Conservation (phyloP, 2,329 filamentous ascomycete species). For the Penicillium nordicum region DNA sequence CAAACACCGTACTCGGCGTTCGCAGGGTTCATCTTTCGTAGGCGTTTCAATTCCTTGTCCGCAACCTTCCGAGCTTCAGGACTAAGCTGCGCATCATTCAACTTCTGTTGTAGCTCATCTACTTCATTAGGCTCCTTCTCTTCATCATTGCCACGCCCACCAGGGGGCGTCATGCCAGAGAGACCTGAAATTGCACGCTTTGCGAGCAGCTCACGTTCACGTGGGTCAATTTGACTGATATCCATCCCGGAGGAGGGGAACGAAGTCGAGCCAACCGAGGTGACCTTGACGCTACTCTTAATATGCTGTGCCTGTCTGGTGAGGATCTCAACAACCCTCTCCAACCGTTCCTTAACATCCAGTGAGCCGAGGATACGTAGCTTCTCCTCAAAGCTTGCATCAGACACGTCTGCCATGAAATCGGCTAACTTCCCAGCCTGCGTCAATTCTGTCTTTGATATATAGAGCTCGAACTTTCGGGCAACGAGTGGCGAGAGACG, state of each 20-base stretch:
- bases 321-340: constrained; percentile 78
- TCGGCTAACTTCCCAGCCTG: constrained; percentile 87
- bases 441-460: constrained; percentile 72
- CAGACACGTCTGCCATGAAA: constrained; percentile 93
- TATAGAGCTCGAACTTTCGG: constrained; percentile 80
- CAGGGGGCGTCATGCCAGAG: constrained; percentile 41
- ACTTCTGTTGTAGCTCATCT: constrained; percentile 83
- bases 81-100: constrained; percentile 76
- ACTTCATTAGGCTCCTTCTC: constrained; percentile 86
- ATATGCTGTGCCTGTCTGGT: constrained; percentile 77
- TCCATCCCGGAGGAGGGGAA: constrained; percentile 61
- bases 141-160: constrained; percentile 53
- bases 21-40: constrained; percentile 93
- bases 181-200: constrained; percentile 44
- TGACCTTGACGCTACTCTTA: constrained; percentile 83
- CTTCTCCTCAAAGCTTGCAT: constrained; percentile 86
- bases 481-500: constrained; percentile 79
- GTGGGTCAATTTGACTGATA: constrained; percentile 49
- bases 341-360: constrained; percentile 72
- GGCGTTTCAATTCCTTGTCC: constrained; percentile 77
- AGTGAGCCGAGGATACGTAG: constrained; percentile 79
- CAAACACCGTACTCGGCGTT: constrained; percentile 96
- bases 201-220: constrained; percentile 44
- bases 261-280: constrained; percentile 67
- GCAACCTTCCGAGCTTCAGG: constrained; percentile 87